Base-by-base conservation (phyloP, 2,329 filamentous ascomycete species). In the Claviceps sp. region DNA sequence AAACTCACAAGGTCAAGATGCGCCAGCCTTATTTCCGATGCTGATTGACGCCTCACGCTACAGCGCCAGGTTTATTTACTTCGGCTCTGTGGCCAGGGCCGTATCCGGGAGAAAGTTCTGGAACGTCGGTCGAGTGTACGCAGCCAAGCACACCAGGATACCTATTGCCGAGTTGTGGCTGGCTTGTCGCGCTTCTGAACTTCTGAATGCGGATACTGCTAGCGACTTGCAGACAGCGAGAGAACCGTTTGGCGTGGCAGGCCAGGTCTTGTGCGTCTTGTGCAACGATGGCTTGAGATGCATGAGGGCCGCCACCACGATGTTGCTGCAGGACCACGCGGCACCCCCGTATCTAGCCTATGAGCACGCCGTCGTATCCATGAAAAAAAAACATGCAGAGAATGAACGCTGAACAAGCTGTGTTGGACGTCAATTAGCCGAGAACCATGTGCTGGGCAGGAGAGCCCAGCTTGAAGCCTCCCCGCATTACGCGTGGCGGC, bases 181-280 rank as follows among this genome's bases (percentile, higher is more conserved):
- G 29, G 22, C 47, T 45, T 47, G 51, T 44, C 49, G 36, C 38
- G 45, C 38, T 38, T 48, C 52, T 51, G 44, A 49, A 53, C 38
- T 38, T 48, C 52, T 51, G 44, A 46, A 53, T 51, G 17, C 14
- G 49, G 52, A 39, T 48, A 51, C 52, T 46, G 38, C 45, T 53
- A 51, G 52, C 52, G 52, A 53, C 45, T 22, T 48, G 40, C 45
- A 48, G 44, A 45, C 52, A 53, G 45, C 23, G 49, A 39, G 40
- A 49, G 45, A 51, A 38, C 45, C 36, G 39, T 29, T 43, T 45
- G 26, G 49, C 52, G 45, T 51, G 52, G 51, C 49, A 23, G 42
- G 49, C 49, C 45, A 43, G 47, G 49, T 36, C 34, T 47, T 47
- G 45, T 22, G 45, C 17, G 14, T 47, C 34, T 51, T 51, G 52